Base-by-base conservation (phyloP, 495 filamentous ascomycete species). In the Cercophora sp. region DNA sequence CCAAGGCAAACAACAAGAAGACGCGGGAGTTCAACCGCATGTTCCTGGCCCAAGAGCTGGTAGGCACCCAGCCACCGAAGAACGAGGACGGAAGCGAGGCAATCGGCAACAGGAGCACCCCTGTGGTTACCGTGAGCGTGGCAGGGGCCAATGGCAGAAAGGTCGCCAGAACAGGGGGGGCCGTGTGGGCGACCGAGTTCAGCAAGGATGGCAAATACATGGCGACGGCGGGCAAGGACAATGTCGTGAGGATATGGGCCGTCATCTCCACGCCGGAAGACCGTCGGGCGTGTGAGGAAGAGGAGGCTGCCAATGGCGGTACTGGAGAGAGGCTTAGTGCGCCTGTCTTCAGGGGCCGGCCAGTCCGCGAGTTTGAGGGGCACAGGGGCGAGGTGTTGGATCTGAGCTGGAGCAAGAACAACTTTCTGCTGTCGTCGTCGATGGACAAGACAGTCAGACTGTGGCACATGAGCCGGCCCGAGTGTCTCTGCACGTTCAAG, bases 321-420 rank as follows among this genome's bases (percentile, higher is more conserved):
- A 47, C 49, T 40, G 72, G 71, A 22, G 77, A 86, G 50, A 80
- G 81, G 52, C 72, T 97, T 55, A 91, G 86, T 61, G 93, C 93
- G 29, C 93, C 91, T 5, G 90, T 97, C n/a, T 96, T 99, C 67
- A 81, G 83, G 59, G 74, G 79, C 15, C 85, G 85, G 62, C 88
- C 91, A 1, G 61, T 87, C 4, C 80, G 84, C 45, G 85, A 93
- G 61, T 96, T 93, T 61, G 72, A 82, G 48, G 91, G 91, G 0
- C 93, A 99, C 62, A 88, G 83, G 0, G 86, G 85, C 5, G 91
- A 91, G 63, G 82, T 99, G 4, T 71, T 99, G 57, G 92, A 95
- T 62, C 61, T 99, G 29, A 96, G 88, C 67, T 99, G 93, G 92
- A 96, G 90, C 73, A 99, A 98, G 79, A 99, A 99, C 63, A 96